These are phyloP conservation scores for Fulvia fulva DNA, from an alignment of 2,329 filamentous ascomycete species.

Conservation along the genomic window DNA sequence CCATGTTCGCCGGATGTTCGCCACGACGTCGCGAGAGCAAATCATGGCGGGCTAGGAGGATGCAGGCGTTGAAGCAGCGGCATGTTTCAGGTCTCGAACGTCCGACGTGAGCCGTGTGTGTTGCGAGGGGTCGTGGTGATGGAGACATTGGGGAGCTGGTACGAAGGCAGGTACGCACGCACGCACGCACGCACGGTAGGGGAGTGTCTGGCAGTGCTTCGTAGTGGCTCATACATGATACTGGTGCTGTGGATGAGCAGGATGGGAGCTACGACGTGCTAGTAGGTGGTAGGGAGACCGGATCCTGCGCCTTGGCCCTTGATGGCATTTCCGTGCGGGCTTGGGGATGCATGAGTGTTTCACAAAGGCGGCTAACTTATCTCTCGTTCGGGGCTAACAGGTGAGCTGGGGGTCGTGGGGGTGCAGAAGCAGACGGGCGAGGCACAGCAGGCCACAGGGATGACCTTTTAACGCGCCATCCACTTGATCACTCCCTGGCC, in stretches of 20 bases:
- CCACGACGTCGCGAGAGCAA: background rate
- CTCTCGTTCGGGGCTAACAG: background rate
- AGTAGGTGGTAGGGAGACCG: background rate
- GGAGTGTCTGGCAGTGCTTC: background rate
- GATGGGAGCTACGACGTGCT: background rate
- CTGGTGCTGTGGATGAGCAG: background rate
- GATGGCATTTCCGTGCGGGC: background rate
- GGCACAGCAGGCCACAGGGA: too few relatives aligned
- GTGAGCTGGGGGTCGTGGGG: background rate
- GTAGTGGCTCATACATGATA: too few relatives aligned
- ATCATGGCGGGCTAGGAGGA: background rate
- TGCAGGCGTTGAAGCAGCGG: background rate
- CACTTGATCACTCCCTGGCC: too few relatives aligned
- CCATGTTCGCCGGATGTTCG: background rate
- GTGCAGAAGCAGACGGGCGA: background rate
- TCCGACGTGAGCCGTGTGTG: background rate
- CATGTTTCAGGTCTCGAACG: background rate
- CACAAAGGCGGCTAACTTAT: background rate
- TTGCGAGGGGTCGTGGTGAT: background rate
- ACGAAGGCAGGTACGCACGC: too few relatives aligned
- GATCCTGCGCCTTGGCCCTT: background rate
- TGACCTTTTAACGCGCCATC: too few relatives aligned
- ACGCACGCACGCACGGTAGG: too few relatives aligned
- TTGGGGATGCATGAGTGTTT: background rate
- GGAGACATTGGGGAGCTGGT: background rate